Conservation (phyloP, 495 filamentous ascomycete genomes). For the Penicillium riverlandense region DNA sequence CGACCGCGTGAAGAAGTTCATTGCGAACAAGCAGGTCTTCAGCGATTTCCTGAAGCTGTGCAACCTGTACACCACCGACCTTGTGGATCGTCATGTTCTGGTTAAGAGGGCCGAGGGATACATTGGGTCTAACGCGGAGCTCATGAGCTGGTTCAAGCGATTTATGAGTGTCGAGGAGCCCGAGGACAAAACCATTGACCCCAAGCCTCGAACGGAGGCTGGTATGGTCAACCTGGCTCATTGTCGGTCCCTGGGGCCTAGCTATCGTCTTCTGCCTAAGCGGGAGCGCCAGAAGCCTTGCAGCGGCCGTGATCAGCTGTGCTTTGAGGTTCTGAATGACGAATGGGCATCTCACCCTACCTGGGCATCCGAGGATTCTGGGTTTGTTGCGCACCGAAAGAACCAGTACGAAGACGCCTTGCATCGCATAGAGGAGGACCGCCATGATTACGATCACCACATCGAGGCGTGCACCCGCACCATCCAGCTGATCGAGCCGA, state of each 20-base stretch:
- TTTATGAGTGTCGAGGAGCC: conserved; percentile 67
- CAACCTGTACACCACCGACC: conserved; percentile 84
- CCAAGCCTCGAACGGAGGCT: conserved; percentile 61
- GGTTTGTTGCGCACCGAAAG: conserved; percentile 96
- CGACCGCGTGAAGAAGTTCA: conserved; percentile 92
- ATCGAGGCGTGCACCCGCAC: conserved; percentile 90
- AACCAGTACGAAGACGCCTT: conserved; percentile 88
- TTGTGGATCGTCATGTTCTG: conserved; percentile 76
- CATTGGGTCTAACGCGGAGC: conserved; percentile 79
- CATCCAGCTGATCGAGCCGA: conserved; percentile 90
- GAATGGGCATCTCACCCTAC: conserved; percentile 98
- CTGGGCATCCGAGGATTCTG: conserved; percentile 97
- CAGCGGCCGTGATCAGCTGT: conserved; percentile 90
- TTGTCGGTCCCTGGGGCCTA: conserved; percentile 87
- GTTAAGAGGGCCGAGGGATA: conserved; percentile 75
- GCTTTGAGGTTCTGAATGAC: conserved; percentile 85
- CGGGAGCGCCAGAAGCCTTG: conserved; percentile 81
- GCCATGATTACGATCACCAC: conserved; percentile 98
- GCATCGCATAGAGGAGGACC: conserved; percentile 94
- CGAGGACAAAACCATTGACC: conserved; percentile 70
- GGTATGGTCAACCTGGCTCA: conserved; percentile 82
- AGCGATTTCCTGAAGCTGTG: conserved; percentile 94
- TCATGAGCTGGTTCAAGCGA: conserved; percentile 76
- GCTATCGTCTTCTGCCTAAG: conserved; percentile 87
- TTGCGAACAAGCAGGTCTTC: conserved; percentile 83